A percentile compares a stretch with the other conserved stretches of the same genome.
phyloP scores from a whole-genome alignment of 2,329 filamentous ascomycete species.

The Chaetoscypha palmicola region DNA sequence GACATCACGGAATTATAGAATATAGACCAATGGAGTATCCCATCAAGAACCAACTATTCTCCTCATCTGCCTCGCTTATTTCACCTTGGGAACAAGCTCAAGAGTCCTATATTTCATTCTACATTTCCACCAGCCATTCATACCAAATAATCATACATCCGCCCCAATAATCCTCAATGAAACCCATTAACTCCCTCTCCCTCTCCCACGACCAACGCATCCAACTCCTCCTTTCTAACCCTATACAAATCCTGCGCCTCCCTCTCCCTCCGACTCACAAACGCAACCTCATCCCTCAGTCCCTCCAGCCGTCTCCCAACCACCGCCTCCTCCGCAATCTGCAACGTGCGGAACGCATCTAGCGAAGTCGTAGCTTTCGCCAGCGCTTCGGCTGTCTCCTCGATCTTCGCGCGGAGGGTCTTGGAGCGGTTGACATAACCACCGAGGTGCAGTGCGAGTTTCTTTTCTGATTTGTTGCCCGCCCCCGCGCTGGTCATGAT shows the following conservation, averaged over 20 bases:
- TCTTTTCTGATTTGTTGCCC: constrained; percentile 88
- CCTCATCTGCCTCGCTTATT: too few species aligned
- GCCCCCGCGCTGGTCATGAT: constrained; percentile 70
- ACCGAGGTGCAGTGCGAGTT: constrained; percentile 76
- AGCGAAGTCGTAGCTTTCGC: constrained; percentile 67
- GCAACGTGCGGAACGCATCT: constrained; percentile 66
- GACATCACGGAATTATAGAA: too few species aligned
- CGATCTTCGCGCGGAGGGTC: constrained; percentile 71
- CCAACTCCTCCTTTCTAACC: constrained; percentile 68
- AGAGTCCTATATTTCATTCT: too few species aligned
- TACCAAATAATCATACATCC: too few species aligned
- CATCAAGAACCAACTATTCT: too few species aligned
- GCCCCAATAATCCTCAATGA: too few species aligned
- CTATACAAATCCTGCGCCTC: constrained; percentile 87
- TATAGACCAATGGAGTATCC: too few species aligned
- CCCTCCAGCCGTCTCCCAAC: constrained; percentile 64
- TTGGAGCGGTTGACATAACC: constrained; percentile 86
- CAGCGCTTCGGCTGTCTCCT: constrained; percentile 65
- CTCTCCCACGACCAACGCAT: constrained; percentile 41
- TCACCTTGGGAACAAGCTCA: too few species aligned
- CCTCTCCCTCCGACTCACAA: constrained; percentile 73
- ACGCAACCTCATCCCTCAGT: constrained; percentile 75
- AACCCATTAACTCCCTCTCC: constrained; percentile 7
- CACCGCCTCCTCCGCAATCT: constrained; percentile 72
- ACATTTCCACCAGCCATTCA: too few species aligned